phyloP scores from a whole-genome alignment of 305 asterid genomes.

The Fraxinus albicans region DNA sequence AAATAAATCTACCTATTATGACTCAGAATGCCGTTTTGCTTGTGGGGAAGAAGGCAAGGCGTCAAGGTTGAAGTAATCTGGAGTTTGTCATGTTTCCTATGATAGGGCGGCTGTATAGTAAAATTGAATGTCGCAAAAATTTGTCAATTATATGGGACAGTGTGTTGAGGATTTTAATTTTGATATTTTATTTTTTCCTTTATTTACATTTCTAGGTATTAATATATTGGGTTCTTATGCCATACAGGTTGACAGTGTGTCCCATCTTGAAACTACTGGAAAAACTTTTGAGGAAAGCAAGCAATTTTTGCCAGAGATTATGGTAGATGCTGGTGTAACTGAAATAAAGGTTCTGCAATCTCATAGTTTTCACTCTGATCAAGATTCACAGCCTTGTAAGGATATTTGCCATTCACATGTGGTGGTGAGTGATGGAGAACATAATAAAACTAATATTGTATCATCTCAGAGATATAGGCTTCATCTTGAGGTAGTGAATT shows the following conservation, averaged over 20 bases:
- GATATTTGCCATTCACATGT: conserved; percentile 27
- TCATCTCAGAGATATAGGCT: conserved; percentile 19
- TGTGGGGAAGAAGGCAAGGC: too few relatives aligned
- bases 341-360: conserved; percentile 10
- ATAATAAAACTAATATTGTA: conserved; percentile 21
- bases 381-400: conserved; percentile 30
- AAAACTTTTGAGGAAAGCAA: conserved; percentile 36
- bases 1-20: too few relatives aligned
- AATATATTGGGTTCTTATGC: conserved; percentile 22
- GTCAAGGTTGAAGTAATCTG: too few relatives aligned
- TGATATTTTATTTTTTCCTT: background rate
- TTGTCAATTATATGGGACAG: background rate
- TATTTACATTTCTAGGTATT: background rate
- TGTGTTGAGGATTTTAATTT: background rate
- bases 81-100: too few relatives aligned
- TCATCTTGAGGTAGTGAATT: conserved; percentile 25
- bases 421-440: conserved; percentile 28
- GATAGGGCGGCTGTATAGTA: too few relatives aligned
- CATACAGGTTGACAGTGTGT: conserved; percentile 67
- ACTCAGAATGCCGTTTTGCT: too few relatives aligned
- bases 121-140: background rate
- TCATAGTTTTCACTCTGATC: conserved; percentile 29
- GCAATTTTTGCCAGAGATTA: conserved; percentile 23
- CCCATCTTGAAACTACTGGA: conserved; percentile 46
- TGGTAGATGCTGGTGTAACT: conserved; percentile 16